These are phyloP conservation scores for Plectranthus barbatus DNA, from an alignment of 257 asterid species.

Conservation along the genomic window DNA sequence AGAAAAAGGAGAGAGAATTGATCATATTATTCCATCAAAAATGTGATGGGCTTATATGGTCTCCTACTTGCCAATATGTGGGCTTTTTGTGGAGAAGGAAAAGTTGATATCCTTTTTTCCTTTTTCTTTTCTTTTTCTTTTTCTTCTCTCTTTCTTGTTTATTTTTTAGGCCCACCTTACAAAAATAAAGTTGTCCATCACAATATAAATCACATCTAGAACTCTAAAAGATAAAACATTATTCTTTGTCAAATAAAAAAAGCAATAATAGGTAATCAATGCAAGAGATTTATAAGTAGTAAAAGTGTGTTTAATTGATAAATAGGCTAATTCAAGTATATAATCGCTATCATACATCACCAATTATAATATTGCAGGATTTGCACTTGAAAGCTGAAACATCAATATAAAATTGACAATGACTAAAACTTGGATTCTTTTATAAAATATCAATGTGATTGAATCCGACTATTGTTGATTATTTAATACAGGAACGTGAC, in stretches of 20 bases:
- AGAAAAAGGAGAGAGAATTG: too few species aligned
- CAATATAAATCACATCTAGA: background rate
- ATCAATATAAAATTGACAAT: background rate
- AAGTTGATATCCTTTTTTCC: background rate
- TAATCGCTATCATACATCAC: background rate
- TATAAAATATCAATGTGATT: background rate
- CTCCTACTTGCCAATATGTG: slow-evolving; percentile 13
- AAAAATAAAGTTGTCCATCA: background rate
- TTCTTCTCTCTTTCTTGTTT: too few species aligned
- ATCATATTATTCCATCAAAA: background rate
- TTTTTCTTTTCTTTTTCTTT: background rate
- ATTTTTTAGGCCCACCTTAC: background rate
- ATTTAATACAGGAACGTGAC: background rate
- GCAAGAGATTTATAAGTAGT: too few species aligned
- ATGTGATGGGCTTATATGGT: slow-evolving; percentile 1
- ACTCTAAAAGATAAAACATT: too few species aligned
- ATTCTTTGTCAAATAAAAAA: too few species aligned
- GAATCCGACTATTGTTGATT: background rate
- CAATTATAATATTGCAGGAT: background rate
- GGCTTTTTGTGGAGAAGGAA: slow-evolving; percentile 5
- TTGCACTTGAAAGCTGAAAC: background rate
- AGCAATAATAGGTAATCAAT: background rate
- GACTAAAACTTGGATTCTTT: background rate
- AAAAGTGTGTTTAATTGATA: background rate
- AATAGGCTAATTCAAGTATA: background rate